These are phyloP conservation scores for Boletus semigastroideus DNA, from an alignment of 1,284 basidiomycete species.

Conservation along the genomic window DNA sequence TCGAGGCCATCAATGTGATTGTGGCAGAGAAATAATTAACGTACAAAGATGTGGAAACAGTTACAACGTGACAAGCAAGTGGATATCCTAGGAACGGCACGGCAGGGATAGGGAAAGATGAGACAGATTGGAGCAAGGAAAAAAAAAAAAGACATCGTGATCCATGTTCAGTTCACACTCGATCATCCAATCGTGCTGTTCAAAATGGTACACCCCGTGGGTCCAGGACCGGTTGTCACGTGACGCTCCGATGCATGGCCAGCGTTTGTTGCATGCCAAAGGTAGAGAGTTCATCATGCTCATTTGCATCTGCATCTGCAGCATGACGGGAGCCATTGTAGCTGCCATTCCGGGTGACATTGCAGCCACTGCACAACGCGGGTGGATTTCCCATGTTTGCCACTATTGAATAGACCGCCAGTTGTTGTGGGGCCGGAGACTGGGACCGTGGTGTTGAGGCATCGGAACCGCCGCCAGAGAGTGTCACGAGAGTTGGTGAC, in stretches of 20 bases:
- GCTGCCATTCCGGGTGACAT: conserved; percentile 35
- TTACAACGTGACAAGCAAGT: conserved; percentile 56
- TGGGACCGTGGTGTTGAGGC: conserved; percentile 33
- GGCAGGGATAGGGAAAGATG: conserved; percentile 12
- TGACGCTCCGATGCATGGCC: conserved; percentile 77
- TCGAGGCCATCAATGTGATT: conserved; percentile 7
- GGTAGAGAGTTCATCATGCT: conserved; percentile 43
- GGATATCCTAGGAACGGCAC: conserved; percentile 43
- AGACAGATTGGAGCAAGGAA: conserved; percentile 17
- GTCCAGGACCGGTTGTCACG: conserved; percentile 72
- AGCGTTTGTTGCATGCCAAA: conserved; percentile 59
- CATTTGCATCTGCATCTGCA: conserved; percentile 71
- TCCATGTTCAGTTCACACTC: conserved; percentile 29
- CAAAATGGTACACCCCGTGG: conserved; percentile 41
- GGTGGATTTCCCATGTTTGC: conserved; percentile 50
- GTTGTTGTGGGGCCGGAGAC: conserved; percentile 40
- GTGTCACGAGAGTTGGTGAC: conserved; percentile 94
- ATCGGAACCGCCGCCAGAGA: conserved; percentile 41
- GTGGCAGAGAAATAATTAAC: conserved; percentile 13
- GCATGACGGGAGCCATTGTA: conserved; percentile 40
- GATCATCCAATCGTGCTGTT: conserved; percentile 13
- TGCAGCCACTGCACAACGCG: conserved; percentile 34
- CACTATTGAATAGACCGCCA: conserved; percentile 36
- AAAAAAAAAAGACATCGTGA: conserved; percentile 11
- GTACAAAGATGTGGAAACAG: conserved; percentile 26